Evolutionary conservation across 1,284 basidiomycete species (phyloP).

Genomic region (Somion occarium): DNA sequence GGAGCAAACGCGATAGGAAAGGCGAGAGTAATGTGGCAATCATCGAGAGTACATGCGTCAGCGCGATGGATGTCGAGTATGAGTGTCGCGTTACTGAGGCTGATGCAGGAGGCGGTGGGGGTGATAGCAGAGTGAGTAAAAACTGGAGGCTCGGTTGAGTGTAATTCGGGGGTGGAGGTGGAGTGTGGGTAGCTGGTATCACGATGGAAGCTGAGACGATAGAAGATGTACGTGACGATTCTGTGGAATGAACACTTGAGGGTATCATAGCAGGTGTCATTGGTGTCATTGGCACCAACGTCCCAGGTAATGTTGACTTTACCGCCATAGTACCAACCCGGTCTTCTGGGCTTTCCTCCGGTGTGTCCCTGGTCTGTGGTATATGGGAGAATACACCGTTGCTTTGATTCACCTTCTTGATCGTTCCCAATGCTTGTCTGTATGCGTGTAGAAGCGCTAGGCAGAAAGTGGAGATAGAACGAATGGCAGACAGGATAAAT

Average conservation of each 20-base stretch:
- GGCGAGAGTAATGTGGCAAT: conserved; percentile 22
- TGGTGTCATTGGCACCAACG: conserved; percentile 8
- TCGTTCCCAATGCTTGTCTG: conserved; percentile 56
- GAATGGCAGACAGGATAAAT: conserved; percentile 65
- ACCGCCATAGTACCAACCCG: background rate
- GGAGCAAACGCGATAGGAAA: conserved; percentile 48
- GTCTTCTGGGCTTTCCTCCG: background rate
- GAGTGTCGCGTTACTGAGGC: conserved; percentile 9
- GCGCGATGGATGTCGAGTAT: conserved; percentile 20
- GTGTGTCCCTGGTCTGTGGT: background rate
- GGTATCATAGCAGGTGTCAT: conserved; percentile 7
- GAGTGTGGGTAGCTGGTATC: background rate
- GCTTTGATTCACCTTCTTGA: conserved; percentile 58
- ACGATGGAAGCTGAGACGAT: background rate
- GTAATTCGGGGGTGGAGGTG: conserved; percentile 17
- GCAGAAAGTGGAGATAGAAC: conserved; percentile 62
- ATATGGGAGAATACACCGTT: conserved; percentile 18
- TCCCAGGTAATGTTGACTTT: conserved; percentile 1
- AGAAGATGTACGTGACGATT: conserved; percentile 13
- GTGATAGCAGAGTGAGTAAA: conserved; percentile 15
- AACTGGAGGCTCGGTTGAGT: conserved; percentile 18
- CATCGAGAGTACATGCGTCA: conserved; percentile 26
- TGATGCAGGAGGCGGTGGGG: conserved; percentile 10
- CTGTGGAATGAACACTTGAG: conserved; percentile 2
- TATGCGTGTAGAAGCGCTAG: conserved; percentile 65